Base-by-base conservation (phyloP, 2,329 filamentous ascomycete species). In the Teratosphaeria pseudoeucalypti region DNA sequence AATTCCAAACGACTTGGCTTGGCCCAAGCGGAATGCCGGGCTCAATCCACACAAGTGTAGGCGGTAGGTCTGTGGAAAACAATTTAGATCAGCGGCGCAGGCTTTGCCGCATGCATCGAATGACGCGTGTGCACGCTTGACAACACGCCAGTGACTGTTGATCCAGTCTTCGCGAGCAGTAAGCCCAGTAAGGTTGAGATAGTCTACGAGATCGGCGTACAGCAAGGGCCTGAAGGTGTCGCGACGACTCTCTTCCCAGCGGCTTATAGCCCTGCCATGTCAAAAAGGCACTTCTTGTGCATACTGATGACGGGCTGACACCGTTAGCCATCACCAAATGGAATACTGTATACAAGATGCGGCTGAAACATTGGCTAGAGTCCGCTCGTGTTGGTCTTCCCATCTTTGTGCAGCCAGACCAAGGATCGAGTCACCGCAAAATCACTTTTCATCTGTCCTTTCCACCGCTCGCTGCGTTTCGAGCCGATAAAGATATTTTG, bases 301-400 rank as follows among this genome's bases (percentile, higher is more conserved):
- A 39, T 52, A n/a, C 11, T 32, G 39, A 47, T 26, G 2, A 29
- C 39, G 26, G 78, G 47, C 37, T 43, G 37, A 43, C 79, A 81
- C 79, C 79, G 81, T 60, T 80, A 73, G n/a, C 63, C 62, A 19
- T 77, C 71, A 37, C 74, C 73, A 55, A 78, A 81, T 0, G 79
- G 78, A 29, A 81, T 75, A 2, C 75, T 73, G 55, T 82, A 78
- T 27, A 81, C 66, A 43, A 81, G 72, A 62, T 83, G 79, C n/a
- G 73, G 72, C 34, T 67, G 62, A 71, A 43, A 14, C 37, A 43
- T 43, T 43, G 37, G 37, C 37, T 12, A 43, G 37, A 43, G 81
- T 81, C 68, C 3, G 73, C 76, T 74, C 74, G 80, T 1, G 78
- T 79, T 11, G 80, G 16, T 6, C 11, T 14, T 14, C 11, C 2